A percentile compares a stretch with the other conserved stretches of the same genome.
Evolutionary conservation across 129 eudicot species (phyloP).

Genomic region (Flaveria ramosissima): DNA sequence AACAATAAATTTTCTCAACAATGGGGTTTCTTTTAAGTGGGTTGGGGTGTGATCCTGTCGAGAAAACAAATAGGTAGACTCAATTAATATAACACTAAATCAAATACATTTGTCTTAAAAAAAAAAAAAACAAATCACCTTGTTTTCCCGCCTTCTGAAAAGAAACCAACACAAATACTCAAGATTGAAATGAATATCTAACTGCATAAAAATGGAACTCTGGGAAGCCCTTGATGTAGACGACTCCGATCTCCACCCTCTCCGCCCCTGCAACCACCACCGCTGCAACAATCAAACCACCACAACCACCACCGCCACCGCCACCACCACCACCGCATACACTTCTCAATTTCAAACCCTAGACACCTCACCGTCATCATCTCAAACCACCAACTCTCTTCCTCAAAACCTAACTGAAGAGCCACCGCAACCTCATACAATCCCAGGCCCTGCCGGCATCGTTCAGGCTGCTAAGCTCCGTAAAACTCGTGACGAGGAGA

Average conservation of each 20-base stretch:
- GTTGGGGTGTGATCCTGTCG: too few species aligned
- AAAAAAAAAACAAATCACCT: not conserved
- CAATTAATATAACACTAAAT: too few species aligned
- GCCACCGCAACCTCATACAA: constrained; percentile 14
- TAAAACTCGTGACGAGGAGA: constrained; percentile 39
- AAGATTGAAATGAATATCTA: constrained; percentile 10
- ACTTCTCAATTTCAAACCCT: constrained; percentile 35
- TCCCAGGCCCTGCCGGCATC: constrained; percentile 83
- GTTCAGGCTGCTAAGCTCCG: constrained; percentile 68
- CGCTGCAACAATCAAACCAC: constrained; percentile 28
- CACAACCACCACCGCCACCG: constrained; percentile 16
- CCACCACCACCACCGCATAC: constrained; percentile 14
- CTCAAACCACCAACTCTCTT: constrained; percentile 20
- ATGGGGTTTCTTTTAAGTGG: too few species aligned
- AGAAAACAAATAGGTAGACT: too few species aligned
- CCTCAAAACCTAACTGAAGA: constrained; percentile 20
- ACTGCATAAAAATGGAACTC: constrained; percentile 42
- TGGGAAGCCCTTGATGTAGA: constrained; percentile 60
- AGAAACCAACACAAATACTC: not conserved
- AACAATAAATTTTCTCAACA: too few species aligned
- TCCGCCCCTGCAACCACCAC: constrained; percentile 66
- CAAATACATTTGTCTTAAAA: too few species aligned
- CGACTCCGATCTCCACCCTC: constrained; percentile 68
- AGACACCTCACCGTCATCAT: constrained; percentile 17
- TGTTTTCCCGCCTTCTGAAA: not conserved